phyloP scores from a whole-genome alignment of 2,329 filamentous ascomycete species.

The Trichophyton simii region DNA sequence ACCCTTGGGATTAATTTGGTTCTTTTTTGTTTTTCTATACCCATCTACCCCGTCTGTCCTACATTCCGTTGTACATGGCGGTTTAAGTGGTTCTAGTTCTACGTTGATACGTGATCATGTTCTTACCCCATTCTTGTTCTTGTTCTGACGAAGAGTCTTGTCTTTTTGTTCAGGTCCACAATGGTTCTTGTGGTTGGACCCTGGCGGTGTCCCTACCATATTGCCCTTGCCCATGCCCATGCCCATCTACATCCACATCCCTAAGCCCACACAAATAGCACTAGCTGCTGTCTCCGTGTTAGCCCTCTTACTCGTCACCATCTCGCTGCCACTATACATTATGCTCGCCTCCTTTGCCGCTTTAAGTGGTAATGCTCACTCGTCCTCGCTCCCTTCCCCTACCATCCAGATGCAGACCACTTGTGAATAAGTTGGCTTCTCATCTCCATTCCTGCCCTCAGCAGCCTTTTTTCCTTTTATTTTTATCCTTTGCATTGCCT shows the following conservation, averaged over 20 bases:
- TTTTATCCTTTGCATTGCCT: not conserved
- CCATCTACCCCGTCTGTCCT: not conserved
- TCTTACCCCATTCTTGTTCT: not conserved
- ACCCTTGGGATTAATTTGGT: constrained; percentile 4
- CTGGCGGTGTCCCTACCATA: not conserved
- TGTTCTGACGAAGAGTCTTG: not conserved
- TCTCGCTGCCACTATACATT: not conserved
- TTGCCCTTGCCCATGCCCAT: not conserved
- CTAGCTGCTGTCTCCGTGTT: not conserved
- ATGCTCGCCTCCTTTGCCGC: not conserved
- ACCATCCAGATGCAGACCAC: not conserved
- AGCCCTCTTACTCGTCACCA: not conserved
- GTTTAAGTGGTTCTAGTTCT: no score
- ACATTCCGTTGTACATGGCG: not conserved
- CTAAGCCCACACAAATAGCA: not conserved
- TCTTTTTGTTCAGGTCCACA: not conserved
- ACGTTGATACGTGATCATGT: not conserved
- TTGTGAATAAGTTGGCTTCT: not conserved
- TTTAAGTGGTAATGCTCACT: not conserved
- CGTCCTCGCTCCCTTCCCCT: not conserved
- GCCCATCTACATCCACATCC: not conserved
- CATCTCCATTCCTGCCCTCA: not conserved
- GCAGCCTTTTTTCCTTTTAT: not conserved
- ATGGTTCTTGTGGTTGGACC: not conserved
- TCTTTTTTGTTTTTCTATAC: not conserved